Conservation (phyloP, 257 asterid genomes). For the Echites panduratus region DNA sequence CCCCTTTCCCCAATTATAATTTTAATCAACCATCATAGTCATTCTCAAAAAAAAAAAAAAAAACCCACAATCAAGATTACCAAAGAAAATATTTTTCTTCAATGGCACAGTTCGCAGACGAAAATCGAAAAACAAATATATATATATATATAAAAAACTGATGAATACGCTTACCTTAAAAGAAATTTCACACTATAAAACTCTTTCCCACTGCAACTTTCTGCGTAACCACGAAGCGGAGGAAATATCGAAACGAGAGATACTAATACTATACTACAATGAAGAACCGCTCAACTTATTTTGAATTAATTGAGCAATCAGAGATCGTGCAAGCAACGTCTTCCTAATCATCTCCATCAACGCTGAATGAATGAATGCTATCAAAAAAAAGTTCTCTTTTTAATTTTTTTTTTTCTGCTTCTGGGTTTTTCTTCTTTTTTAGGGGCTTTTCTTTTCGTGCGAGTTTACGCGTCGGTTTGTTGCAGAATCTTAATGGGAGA, state of each 20-base stretch:
- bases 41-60: conserved; percentile 7
- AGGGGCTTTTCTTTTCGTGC: conserved; percentile 17
- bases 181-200: conserved; percentile 4
- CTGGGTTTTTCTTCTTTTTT: conserved; percentile 14
- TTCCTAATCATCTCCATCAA: conserved; percentile 10
- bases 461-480: conserved; percentile 29
- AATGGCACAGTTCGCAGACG: conserved; percentile 21
- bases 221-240: conserved; percentile 39
- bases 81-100: background rate
- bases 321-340: conserved; percentile 61
- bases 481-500: conserved; percentile 11
- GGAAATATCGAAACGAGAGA: conserved; percentile 14
- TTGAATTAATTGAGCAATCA: background rate
- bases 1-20: conserved; percentile 3
- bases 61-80: conserved; percentile 6
- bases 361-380: background rate
- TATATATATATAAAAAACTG: background rate
- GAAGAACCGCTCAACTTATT: conserved; percentile 18
- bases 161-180: conserved; percentile 32
- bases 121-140: background rate
- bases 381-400: background rate
- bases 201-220: conserved; percentile 1
- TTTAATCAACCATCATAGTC: conserved; percentile 13
- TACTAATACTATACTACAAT: background rate
- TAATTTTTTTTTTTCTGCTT: background rate